Percentiles rank a stretch among this genome's conserved stretches.
These are phyloP conservation scores for Exobasidium rhododendri DNA, from an alignment of 1,284 basidiomycete genomes.

Conservation along the genomic window DNA sequence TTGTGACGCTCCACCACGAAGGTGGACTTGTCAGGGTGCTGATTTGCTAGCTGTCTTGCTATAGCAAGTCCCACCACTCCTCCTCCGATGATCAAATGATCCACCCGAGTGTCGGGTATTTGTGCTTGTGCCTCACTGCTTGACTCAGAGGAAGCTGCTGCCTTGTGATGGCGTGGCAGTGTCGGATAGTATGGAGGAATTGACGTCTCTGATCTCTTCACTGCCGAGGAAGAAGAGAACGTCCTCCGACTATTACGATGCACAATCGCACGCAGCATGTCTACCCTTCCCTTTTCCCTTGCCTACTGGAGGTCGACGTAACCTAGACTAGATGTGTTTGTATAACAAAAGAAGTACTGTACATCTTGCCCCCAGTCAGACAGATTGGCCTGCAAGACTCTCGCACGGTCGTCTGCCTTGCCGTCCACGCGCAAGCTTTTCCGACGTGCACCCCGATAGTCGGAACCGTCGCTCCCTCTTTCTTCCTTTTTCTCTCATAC, in stretches of 20 bases:
- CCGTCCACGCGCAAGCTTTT: too few species aligned
- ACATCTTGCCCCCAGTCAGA: too few species aligned
- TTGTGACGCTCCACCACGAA: conserved; percentile 79
- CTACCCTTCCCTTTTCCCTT: too few species aligned
- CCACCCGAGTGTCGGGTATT: conserved; percentile 71
- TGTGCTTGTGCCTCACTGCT: conserved; percentile 1
- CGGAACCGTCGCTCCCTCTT: too few species aligned
- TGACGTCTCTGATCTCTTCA: neutral
- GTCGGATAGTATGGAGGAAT: conserved; percentile 9
- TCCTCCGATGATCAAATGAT: conserved; percentile 87
- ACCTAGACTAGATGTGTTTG: too few species aligned
- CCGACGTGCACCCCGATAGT: too few species aligned
- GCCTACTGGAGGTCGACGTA: too few species aligned
- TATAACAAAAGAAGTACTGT: too few species aligned
- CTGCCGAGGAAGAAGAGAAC: neutral
- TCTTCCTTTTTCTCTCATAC: too few species aligned
- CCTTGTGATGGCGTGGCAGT: neutral
- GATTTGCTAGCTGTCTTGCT: conserved; percentile 69
- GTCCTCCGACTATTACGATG: neutral
- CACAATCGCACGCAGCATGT: neutral
- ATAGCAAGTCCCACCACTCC: conserved; percentile 86
- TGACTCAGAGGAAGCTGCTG: neutral
- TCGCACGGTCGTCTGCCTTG: too few species aligned
- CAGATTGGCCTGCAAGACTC: too few species aligned
- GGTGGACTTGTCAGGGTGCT: conserved; percentile 71